phyloP scores from a whole-genome alignment of 768 basidiomycete genomes.

The Gymnopilus dilepis region DNA sequence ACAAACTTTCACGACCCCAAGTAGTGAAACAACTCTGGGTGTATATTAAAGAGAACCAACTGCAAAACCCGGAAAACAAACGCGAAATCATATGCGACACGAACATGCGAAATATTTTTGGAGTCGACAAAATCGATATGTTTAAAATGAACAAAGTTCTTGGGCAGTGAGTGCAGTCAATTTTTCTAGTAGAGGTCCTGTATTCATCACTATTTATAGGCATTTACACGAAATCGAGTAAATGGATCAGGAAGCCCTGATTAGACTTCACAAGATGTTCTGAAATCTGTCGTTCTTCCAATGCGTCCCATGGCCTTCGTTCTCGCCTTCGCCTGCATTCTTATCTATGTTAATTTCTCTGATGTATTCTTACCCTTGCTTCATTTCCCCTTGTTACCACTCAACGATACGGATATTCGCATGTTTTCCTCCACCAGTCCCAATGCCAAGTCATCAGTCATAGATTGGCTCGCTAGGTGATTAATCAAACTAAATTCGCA shows the following conservation, averaged over 20 bases:
- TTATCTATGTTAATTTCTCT: conserved; percentile 21
- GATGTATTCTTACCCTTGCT: conserved; percentile 21
- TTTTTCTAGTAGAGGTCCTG: neutral
- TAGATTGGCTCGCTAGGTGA: neutral
- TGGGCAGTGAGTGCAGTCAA: conserved; percentile 62
- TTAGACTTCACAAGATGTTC: neutral
- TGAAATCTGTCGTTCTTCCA: conserved; percentile 10
- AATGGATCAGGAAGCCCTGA: neutral
- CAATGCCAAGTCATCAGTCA: neutral
- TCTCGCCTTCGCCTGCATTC: conserved; percentile 12
- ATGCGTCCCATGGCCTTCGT: neutral
- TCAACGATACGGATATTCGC: neutral
- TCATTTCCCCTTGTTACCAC: neutral
- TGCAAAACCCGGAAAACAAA: conserved; percentile 87
- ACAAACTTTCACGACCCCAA: conserved; percentile 82
- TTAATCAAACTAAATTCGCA: too few species aligned
- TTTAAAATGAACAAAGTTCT: conserved; percentile 94
- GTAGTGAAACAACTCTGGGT: conserved; percentile 92
- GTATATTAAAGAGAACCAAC: conserved; percentile 79
- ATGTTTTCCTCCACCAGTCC: neutral
- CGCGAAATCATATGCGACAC: conserved; percentile 87
- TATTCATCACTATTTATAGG: conserved; percentile 19
- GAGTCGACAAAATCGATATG: conserved; percentile 86
- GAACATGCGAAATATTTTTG: conserved; percentile 74
- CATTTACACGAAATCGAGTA: conserved; percentile 34